Conservation (phyloP, 1,284 basidiomycete genomes). For the Cutaneotrichosporon sp. region DNA sequence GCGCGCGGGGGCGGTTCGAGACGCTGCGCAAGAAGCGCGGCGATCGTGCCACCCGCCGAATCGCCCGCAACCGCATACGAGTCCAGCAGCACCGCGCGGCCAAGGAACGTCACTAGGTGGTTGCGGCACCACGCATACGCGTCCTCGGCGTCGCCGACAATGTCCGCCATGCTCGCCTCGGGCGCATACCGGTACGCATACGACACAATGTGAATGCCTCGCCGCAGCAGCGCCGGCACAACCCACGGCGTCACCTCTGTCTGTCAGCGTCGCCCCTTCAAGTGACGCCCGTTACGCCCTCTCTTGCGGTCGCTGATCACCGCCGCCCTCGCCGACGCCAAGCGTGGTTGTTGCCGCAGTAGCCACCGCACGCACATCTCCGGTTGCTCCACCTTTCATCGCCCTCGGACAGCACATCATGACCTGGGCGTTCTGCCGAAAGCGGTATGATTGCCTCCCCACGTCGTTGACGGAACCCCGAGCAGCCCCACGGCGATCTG, state of each 20-base stretch:
- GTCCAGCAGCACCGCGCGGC: constrained; percentile 17
- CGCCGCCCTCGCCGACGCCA: background rate
- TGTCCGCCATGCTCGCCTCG: constrained; percentile 13
- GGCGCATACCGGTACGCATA: constrained; percentile 19
- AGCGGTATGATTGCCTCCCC: no score
- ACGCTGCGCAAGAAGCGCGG: constrained; percentile 7
- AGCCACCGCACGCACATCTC: no score
- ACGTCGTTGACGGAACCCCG: no score
- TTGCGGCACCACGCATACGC: constrained; percentile 14
- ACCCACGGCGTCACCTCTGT: constrained; percentile 13
- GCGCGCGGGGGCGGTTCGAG: constrained; percentile 23
- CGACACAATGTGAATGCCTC: constrained; percentile 15
- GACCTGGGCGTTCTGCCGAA: no score
- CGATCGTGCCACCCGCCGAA: constrained; percentile 28
- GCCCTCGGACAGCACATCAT: no score
- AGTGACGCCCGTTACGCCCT: background rate
- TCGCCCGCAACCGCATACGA: constrained; percentile 30
- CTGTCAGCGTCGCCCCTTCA: background rate
- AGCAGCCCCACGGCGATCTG: no score
- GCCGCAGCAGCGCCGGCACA: constrained; percentile 9
- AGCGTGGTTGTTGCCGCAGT: background rate
- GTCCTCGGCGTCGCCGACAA: constrained; percentile 13
- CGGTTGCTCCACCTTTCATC: no score
- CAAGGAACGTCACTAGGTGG: constrained; percentile 10
- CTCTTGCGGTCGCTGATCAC: background rate